phyloP scores from a whole-genome alignment of 106 monocot genomes.

The Triglochin maritima region DNA sequence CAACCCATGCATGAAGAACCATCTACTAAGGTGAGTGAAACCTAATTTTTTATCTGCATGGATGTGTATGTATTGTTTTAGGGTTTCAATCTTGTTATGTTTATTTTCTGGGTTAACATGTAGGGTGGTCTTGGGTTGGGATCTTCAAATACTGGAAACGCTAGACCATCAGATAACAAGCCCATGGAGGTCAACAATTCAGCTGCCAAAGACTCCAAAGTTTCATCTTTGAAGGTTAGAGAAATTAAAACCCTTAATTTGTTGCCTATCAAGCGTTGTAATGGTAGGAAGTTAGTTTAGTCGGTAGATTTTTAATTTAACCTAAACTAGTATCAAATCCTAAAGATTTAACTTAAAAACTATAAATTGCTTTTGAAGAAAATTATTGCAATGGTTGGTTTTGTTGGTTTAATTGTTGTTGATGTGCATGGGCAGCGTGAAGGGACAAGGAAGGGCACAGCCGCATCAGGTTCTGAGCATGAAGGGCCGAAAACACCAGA shows the following conservation, averaged over 20 bases:
- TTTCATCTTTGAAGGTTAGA: constrained; percentile 19
- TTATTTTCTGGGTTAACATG: background rate
- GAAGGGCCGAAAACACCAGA: constrained; percentile 65
- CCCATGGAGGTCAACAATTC: constrained; percentile 35
- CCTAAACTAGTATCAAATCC: no score
- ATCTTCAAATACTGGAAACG: constrained; percentile 28
- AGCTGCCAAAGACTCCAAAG: constrained; percentile 35
- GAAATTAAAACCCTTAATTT: background rate
- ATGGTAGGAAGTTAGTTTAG: background rate
- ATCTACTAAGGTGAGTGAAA: constrained; percentile 45
- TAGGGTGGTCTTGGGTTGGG: constrained; percentile 37
- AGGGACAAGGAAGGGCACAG: constrained; percentile 25
- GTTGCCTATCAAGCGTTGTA: background rate
- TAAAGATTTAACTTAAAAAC: background rate
- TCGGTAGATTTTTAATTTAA: no score
- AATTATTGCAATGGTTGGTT: background rate
- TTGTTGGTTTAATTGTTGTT: background rate
- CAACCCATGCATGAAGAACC: constrained; percentile 79
- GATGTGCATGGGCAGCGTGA: constrained; percentile 27
- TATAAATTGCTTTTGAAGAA: background rate
- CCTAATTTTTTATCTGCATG: background rate
- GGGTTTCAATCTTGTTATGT: background rate
- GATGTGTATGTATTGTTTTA: background rate
- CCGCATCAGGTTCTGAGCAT: constrained; percentile 32
- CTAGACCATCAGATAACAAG: constrained; percentile 31